A percentile compares a stretch with the other conserved stretches of the same genome.
Conservation (phyloP, 768 basidiomycete genomes). For the Mycena indigotica region DNA sequence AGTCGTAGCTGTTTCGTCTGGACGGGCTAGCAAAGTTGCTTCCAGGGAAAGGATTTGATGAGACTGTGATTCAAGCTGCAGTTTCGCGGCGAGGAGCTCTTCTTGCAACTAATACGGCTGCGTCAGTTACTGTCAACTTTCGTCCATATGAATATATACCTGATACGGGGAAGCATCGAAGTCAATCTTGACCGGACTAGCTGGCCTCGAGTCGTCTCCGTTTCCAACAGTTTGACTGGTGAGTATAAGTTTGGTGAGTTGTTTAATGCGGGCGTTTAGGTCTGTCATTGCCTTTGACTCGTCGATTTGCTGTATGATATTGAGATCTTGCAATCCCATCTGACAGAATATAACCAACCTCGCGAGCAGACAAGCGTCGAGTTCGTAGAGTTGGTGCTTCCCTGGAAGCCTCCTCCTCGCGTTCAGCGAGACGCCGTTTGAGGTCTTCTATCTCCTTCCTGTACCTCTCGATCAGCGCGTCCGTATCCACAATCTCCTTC, state of each 20-base stretch:
- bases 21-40: slow-evolving; percentile 71
- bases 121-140: neutral
- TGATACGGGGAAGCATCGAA: slow-evolving; percentile 89
- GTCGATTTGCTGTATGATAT: slow-evolving; percentile 65
- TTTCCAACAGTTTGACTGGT: slow-evolving; percentile 80
- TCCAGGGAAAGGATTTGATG: slow-evolving; percentile 85
- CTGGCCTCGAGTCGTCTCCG: slow-evolving; percentile 73
- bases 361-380: slow-evolving; percentile 53
- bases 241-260: slow-evolving; percentile 80
- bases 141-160: slow-evolving; percentile 38
- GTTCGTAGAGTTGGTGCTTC: slow-evolving; percentile 37
- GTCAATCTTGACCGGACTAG: slow-evolving; percentile 85
- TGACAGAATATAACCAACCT: slow-evolving; percentile 35
- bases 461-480: slow-evolving; percentile 92
- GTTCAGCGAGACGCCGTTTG: slow-evolving; percentile 68
- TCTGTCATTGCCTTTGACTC: slow-evolving; percentile 86
- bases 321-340: neutral
- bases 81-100: slow-evolving; percentile 77
- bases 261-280: slow-evolving; percentile 76
- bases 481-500: slow-evolving; percentile 92
- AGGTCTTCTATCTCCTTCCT: slow-evolving; percentile 93
- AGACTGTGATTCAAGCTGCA: slow-evolving; percentile 78
- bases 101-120: slow-evolving; percentile 81
- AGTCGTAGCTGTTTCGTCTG: slow-evolving; percentile 57
- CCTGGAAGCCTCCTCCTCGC: slow-evolving; percentile 62